These are phyloP conservation scores for Sarocladiaceae sp. DNA, from an alignment of 2,329 filamentous ascomycete genomes.

Conservation along the genomic window DNA sequence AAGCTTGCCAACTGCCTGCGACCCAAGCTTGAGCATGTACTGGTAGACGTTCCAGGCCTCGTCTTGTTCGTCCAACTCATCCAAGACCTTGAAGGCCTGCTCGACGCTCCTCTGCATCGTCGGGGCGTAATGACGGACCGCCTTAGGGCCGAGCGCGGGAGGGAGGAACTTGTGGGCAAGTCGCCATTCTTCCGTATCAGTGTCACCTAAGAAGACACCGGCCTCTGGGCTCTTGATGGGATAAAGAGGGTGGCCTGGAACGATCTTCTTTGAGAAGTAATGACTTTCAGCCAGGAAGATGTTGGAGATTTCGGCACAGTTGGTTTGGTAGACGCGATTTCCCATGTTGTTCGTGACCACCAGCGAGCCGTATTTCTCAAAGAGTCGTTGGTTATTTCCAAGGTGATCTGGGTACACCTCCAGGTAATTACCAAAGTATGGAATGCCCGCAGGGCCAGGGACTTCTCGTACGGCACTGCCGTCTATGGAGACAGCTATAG, in stretches of 20 bases:
- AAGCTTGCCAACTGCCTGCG: constrained; percentile 40
- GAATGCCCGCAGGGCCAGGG: constrained; percentile 44
- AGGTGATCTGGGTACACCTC: constrained; percentile 55
- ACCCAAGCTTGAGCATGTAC: constrained; percentile 45
- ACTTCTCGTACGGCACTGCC: constrained; percentile 45
- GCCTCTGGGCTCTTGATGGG: constrained; percentile 39
- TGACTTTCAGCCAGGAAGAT: constrained; percentile 44
- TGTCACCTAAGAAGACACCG: constrained; percentile 45
- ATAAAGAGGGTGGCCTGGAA: constrained; percentile 38
- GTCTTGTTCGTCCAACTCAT: constrained; percentile 42
- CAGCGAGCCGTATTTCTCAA: constrained; percentile 47
- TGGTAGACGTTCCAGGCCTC: constrained; percentile 45
- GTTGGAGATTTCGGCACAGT: constrained; percentile 41
- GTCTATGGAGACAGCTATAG: constrained; percentile 40
- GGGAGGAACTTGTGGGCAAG: constrained; percentile 59
- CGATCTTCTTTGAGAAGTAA: constrained; percentile 50
- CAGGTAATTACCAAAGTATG: constrained; percentile 49
- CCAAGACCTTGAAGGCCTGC: constrained; percentile 44
- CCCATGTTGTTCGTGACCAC: constrained; percentile 51
- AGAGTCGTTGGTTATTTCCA: constrained; percentile 51
- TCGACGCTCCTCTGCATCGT: constrained; percentile 53
- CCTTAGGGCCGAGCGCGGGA: constrained; percentile 54
- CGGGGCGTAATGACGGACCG: constrained; percentile 56
- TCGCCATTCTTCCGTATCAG: constrained; percentile 44
- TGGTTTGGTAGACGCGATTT: constrained; percentile 43